Evolutionary conservation across 805 yeast genomes (phyloP).

Genomic region (Wickerhamiella musiphila): DNA sequence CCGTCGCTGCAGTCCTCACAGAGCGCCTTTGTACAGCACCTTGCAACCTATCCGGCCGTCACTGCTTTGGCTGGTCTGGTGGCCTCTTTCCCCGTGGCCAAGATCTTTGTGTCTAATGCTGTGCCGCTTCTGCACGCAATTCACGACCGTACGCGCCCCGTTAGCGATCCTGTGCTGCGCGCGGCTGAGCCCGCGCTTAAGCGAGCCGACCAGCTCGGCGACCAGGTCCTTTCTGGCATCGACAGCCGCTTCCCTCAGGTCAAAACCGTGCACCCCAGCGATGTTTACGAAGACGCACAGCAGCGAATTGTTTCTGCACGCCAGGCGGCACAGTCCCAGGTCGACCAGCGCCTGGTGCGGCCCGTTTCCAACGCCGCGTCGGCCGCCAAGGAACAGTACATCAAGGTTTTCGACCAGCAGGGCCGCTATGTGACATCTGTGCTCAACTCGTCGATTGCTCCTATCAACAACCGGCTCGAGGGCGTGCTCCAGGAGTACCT

Average conservation of each 20-base stretch:
- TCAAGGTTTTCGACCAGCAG: conserved; percentile 34
- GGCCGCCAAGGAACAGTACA: conserved; percentile 34
- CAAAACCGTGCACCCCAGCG: conserved; percentile 40
- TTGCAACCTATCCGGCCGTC: conserved; percentile 36
- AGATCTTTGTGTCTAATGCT: conserved; percentile 42
- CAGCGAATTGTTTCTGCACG: conserved; percentile 24
- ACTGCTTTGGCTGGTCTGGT: conserved; percentile 41
- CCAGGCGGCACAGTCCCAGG: conserved; percentile 17
- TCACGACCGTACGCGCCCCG: conserved; percentile 17
- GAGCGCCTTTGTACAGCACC: conserved; percentile 30
- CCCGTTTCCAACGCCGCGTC: conserved; percentile 25
- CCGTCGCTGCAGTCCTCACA: conserved; percentile 13
- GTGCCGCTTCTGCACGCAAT: conserved; percentile 36
- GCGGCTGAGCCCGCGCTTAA: conserved; percentile 29
- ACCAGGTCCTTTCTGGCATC: conserved; percentile 34
- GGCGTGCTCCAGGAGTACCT: conserved; percentile 27
- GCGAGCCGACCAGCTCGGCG: conserved; percentile 36
- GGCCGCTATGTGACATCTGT: conserved; percentile 47
- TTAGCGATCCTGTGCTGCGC: conserved; percentile 22
- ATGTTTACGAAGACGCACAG: conserved; percentile 26
- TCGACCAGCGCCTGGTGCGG: conserved; percentile 32
- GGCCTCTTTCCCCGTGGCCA: conserved; percentile 41
- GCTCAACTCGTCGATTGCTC: conserved; percentile 43
- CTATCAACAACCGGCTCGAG: conserved; percentile 40
- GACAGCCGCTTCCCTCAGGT: conserved; percentile 45